Conservation (phyloP, 1,284 basidiomycete genomes). For the Ceratobasidium sp. region DNA sequence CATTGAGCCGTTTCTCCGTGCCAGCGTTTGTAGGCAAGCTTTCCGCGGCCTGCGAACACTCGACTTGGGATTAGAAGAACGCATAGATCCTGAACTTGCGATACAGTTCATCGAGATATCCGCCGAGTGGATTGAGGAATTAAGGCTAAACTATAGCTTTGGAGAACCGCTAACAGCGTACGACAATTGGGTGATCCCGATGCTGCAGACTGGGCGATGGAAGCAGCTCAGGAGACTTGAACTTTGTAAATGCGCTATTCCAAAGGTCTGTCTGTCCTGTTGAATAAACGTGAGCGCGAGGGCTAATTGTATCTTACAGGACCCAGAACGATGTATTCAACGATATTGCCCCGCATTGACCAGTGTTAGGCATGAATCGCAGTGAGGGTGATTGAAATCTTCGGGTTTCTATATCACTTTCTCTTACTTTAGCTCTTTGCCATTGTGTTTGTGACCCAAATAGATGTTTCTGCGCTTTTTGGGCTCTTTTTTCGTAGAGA, state of each 20-base stretch:
- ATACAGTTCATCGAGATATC: constrained; percentile 10
- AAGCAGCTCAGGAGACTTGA: not conserved
- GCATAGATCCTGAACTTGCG: constrained; percentile 11
- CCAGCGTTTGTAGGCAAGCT: not conserved
- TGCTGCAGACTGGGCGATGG: constrained; percentile 20
- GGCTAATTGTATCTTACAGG: not conserved
- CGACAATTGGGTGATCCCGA: not conserved
- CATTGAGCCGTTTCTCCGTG: constrained; percentile 8
- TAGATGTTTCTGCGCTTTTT: no score
- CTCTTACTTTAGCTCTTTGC: no score
- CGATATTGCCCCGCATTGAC: no score
- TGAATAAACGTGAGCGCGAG: not conserved
- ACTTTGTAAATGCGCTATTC: not conserved
- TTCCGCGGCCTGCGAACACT: constrained; percentile 8
- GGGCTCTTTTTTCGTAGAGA: no score
- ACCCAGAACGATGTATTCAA: no score
- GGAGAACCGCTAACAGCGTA: not conserved
- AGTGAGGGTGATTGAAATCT: no score
- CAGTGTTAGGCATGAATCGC: no score
- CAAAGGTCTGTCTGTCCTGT: not conserved
- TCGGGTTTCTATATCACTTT: no score
- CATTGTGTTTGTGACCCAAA: no score
- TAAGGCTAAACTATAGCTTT: constrained; percentile 14
- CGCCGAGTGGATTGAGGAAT: constrained; percentile 1
- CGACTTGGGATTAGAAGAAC: not conserved